These are phyloP conservation scores for Mycena latifolia DNA, from an alignment of 768 basidiomycete species.

Conservation along the genomic window DNA sequence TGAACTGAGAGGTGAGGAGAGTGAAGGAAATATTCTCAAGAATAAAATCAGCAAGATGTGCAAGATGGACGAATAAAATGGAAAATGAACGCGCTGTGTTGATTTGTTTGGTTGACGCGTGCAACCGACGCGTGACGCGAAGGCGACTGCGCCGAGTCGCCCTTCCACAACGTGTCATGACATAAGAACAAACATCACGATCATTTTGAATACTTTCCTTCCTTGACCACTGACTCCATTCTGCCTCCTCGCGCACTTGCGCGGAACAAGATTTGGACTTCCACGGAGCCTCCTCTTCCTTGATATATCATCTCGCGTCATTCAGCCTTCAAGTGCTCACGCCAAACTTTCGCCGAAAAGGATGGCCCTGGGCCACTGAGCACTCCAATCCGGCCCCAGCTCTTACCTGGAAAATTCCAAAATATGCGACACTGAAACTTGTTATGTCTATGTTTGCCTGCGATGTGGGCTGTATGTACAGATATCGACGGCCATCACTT, in stretches of 20 bases:
- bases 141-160: too few species aligned
- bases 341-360: slow-evolving; percentile 19
- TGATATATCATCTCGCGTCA: slow-evolving; percentile 22
- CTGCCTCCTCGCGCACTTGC: slow-evolving; percentile 22
- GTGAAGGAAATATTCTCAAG: too few species aligned
- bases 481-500: slow-evolving; percentile 21
- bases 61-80: too few species aligned
- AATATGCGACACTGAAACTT: slow-evolving; percentile 13
- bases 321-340: slow-evolving; percentile 17
- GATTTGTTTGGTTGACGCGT: too few species aligned
- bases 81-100: too few species aligned
- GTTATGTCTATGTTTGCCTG: slow-evolving; percentile 16
- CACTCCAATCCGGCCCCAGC: slow-evolving; percentile 17
- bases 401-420: slow-evolving; percentile 17
- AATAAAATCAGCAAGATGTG: too few species aligned
- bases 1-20: too few species aligned
- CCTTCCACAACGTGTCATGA: too few species aligned
- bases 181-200: slow-evolving; percentile 20
- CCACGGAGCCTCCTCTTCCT: slow-evolving; percentile 21
- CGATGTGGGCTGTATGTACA: slow-evolving; percentile 22
- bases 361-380: slow-evolving; percentile 15
- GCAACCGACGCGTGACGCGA: too few species aligned
- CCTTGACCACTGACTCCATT: slow-evolving; percentile 22
- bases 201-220: slow-evolving; percentile 23
- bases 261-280: slow-evolving; percentile 20